These are phyloP conservation scores for Gryganskiella cystojenkinii DNA, from an alignment of 192 early-diverging fungal genomes.

Conservation along the genomic window DNA sequence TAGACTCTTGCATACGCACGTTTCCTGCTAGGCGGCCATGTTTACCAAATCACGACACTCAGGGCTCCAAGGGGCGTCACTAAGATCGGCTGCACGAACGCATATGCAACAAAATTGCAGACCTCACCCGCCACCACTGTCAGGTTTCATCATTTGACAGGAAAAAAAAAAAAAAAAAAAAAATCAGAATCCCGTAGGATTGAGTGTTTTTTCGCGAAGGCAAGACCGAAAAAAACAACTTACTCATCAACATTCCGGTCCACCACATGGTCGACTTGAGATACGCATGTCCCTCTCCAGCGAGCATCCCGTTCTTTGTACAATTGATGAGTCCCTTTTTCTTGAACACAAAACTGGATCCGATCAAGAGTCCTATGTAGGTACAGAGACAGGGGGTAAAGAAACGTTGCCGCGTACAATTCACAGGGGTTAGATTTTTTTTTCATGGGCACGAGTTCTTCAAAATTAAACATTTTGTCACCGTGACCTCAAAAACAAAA, in stretches of 20 bases:
- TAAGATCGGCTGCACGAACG: slow-evolving; percentile 91
- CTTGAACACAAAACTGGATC: slow-evolving; percentile 93
- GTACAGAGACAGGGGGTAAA: not conserved
- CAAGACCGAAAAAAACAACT: slow-evolving; percentile 2
- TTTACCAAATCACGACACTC: slow-evolving; percentile 82
- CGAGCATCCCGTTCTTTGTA: slow-evolving; percentile 60
- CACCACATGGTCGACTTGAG: slow-evolving; percentile 65
- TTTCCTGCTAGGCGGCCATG: not conserved
- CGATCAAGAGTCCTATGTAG: slow-evolving; percentile 75
- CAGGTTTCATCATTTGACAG: not conserved
- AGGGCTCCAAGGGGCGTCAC: slow-evolving; percentile 94
- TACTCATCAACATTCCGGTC: slow-evolving; percentile 64
- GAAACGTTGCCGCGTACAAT: not conserved
- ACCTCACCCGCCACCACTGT: slow-evolving; percentile 90
- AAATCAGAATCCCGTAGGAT: not conserved
- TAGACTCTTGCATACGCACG: no score
- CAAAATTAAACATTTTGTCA: no score
- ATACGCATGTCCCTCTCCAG: slow-evolving; percentile 63
- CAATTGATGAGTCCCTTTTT: slow-evolving; percentile 93
- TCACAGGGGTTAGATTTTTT: no score
- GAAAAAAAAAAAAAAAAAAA: slow-evolving; percentile 3
- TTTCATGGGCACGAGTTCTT: no score
- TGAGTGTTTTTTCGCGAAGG: not conserved
- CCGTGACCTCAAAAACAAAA: no score
- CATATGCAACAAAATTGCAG: slow-evolving; percentile 94